A percentile compares a stretch with the other conserved stretches of the same genome.
phyloP scores from a whole-genome alignment of 345 rosid genomes.

The Stellera chamaejasme region DNA sequence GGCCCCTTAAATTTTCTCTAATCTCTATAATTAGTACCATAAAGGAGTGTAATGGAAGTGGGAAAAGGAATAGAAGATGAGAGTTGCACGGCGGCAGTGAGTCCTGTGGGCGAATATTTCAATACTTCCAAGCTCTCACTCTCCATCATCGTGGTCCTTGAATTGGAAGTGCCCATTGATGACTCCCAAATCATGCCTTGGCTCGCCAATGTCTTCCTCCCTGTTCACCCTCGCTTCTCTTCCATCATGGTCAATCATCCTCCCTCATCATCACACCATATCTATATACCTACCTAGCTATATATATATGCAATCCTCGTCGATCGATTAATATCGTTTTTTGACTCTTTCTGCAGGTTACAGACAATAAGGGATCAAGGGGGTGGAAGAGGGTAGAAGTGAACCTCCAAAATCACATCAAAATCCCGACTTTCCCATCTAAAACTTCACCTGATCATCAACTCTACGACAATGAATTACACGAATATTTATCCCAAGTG shows the following conservation, averaged over 20 bases:
- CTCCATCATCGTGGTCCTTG: constrained; percentile 18
- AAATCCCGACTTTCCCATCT: constrained; percentile 21
- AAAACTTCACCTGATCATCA: constrained; percentile 14
- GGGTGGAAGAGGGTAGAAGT: constrained; percentile 14
- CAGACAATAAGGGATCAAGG: constrained; percentile 6
- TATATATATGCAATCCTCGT: too few relatives aligned
- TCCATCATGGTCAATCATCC: constrained; percentile 24
- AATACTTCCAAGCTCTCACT: constrained; percentile 22
- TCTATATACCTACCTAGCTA: too few relatives aligned
- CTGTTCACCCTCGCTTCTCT: constrained; percentile 28
- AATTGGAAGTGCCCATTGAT: constrained; percentile 19
- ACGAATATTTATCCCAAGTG: constrained; percentile 23
- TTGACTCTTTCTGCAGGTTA: neutral
- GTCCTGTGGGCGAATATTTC: constrained; percentile 27
- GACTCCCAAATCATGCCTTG: constrained; percentile 14
- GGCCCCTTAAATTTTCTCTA: too few relatives aligned
- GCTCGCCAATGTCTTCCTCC: constrained; percentile 19
- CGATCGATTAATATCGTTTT: too few relatives aligned
- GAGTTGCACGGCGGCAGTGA: constrained; percentile 18
- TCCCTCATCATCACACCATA: too few relatives aligned
- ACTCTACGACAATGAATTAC: constrained; percentile 23
- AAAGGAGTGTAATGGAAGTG: neutral
- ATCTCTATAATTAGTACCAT: too few relatives aligned
- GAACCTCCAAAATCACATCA: constrained; percentile 10
- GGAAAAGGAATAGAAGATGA: neutral